A percentile compares a stretch with the other conserved stretches of the same genome.
phyloP scores from a whole-genome alignment of 2,329 filamentous ascomycete genomes.

The Hypoxylon sp. region DNA sequence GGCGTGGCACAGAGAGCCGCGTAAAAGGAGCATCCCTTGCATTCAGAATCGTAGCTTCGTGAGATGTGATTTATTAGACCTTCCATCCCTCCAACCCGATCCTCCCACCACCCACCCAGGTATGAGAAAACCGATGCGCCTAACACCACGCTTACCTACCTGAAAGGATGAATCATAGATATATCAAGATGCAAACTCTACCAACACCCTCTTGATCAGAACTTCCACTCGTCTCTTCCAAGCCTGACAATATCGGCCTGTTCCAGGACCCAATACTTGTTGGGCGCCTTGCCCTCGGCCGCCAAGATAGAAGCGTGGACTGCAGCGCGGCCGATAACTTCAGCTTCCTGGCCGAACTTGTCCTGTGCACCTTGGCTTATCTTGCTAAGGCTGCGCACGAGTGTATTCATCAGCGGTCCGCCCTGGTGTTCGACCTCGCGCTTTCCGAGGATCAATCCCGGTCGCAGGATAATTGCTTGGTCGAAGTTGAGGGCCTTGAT shows the following conservation, averaged over 20 bases:
- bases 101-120: neutral
- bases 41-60: neutral
- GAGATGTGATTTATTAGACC: neutral
- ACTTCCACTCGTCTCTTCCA: constrained; percentile 72
- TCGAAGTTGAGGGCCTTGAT: constrained; percentile 82
- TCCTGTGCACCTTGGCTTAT: constrained; percentile 72
- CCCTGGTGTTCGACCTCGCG: constrained; percentile 72
- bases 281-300: constrained; percentile 70
- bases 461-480: constrained; percentile 79
- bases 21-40: neutral
- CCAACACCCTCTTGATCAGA: constrained; percentile 14
- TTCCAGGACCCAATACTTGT: constrained; percentile 73
- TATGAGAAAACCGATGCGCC: constrained; percentile 17
- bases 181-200: neutral
- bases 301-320: constrained; percentile 72
- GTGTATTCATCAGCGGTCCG: constrained; percentile 69
- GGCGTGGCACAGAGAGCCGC: constrained; percentile 12
- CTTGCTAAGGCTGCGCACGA: constrained; percentile 70
- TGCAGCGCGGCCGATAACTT: constrained; percentile 78
- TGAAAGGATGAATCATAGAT: neutral
- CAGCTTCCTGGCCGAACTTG: constrained; percentile 78
- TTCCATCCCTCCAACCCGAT: constrained; percentile 1
- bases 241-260: constrained; percentile 75
- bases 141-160: constrained; percentile 15
- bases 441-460: constrained; percentile 81